Evolutionary conservation across 306 rosid genomes (phyloP), one percentile per base, ranked within the genome.

Genomic region (Glycine tomentella): DNA sequence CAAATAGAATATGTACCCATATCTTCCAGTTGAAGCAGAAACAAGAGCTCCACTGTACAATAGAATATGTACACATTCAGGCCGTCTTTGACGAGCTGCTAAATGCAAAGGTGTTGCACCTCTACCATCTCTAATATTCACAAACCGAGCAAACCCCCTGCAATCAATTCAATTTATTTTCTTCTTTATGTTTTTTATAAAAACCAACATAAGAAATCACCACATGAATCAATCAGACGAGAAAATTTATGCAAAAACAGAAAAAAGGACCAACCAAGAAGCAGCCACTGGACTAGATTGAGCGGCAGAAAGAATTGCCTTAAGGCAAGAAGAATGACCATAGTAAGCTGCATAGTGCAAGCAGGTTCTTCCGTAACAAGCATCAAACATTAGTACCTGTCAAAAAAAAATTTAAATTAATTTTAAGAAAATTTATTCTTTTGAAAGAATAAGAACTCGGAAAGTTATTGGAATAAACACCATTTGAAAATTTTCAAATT

Each of bases 101-200:
- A 96, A 85, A 61, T 96, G 99, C 90, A 96, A 82, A 5, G 99
- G 99, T n/a, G 99, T 96, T 49, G 98, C 97, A 67, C 99, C 98
- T 62, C 83, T 88, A 15, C 88, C 97, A 79, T 96, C 99, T 89
- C 97, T 88, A 78, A 96, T 86, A 87, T 96, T 96, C 90, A 96
- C 97, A 87, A 93, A 96, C 75, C 99, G 87, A 13, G 89, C 86
- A 85, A 92, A 96, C 44, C 99, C 99, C 99, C 99, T 96, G 76
- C 40, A 80, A 84, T 33, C 15, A 77, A 77, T 76, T 56, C 4
- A 58, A 63, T 50, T 20, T 66, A 0, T 62, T 75, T 45, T 45
- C 20, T 11, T 16, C 17, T 34, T 42, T 20, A 15, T 8, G 31
- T 25, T 25, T 25, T 25, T 25, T 25, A 25, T 25, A 25, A 25